Percentiles rank a stretch among this genome's conserved stretches.
Conservation (phyloP, 2,329 filamentous ascomycete species). For the Colletotrichum truncatum region DNA sequence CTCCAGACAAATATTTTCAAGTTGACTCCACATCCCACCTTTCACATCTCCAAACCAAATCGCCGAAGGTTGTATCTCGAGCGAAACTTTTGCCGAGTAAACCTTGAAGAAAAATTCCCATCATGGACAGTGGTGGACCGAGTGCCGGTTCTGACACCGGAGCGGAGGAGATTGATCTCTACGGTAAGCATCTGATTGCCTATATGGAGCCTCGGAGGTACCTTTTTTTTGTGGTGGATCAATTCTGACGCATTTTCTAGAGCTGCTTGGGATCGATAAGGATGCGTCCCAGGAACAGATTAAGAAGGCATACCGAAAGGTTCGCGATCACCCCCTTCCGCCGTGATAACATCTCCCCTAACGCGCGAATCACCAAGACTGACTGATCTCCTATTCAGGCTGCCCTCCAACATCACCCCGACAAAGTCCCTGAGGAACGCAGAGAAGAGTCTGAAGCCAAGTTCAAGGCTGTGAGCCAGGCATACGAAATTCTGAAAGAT, state of each 20-base stretch:
- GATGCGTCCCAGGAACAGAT: conserved; percentile 81
- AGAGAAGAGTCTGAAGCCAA: conserved; percentile 86
- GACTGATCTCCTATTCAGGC: conserved; percentile 61
- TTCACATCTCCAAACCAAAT: conserved; percentile 27
- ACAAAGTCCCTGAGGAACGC: conserved; percentile 90
- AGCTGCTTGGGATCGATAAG: conserved; percentile 80
- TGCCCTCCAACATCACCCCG: conserved; percentile 88
- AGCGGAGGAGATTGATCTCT: conserved; percentile 65
- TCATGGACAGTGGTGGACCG: conserved; percentile 34
- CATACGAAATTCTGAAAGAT: conserved; percentile 97
- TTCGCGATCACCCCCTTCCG: conserved; percentile 41
- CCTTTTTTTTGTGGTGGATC: conserved; percentile 29
- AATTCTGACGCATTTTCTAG: conserved; percentile 53
- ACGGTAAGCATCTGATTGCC: conserved; percentile 55
- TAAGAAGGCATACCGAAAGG: conserved; percentile 97
- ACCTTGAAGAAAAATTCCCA: conserved; percentile 23
- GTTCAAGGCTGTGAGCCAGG: conserved; percentile 93
- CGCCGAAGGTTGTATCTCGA: conserved; percentile 25
- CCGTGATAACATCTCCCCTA: not conserved
- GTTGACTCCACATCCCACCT: conserved; percentile 28
- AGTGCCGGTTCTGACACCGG: conserved; percentile 24
- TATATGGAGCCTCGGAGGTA: conserved; percentile 24
- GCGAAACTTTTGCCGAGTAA: conserved; percentile 21
- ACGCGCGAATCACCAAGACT: conserved; percentile 25
- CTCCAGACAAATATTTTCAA: conserved; percentile 30